A percentile compares a stretch with the other conserved stretches of the same genome.
These are phyloP conservation scores for Lanzia echinophila DNA, from an alignment of 2,329 filamentous ascomycete species.

Conservation along the genomic window DNA sequence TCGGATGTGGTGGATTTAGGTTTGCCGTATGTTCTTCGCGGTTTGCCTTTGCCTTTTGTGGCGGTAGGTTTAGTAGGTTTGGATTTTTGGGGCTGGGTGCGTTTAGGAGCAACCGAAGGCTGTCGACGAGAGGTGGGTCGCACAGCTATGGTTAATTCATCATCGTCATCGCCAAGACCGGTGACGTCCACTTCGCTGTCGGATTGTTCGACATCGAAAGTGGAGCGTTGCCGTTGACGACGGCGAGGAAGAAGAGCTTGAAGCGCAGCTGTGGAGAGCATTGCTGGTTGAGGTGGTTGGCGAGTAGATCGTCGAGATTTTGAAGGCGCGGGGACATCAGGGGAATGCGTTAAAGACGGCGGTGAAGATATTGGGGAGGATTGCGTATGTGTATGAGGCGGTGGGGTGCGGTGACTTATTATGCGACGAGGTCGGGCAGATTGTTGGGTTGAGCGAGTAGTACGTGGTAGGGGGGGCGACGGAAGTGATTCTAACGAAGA, in stretches of 20 bases:
- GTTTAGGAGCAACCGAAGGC: neutral
- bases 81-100: conserved; percentile 11
- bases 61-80: conserved; percentile 14
- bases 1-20: conserved; percentile 41
- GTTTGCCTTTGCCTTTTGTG: conserved; percentile 18
- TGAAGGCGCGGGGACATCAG: conserved; percentile 36
- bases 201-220: conserved; percentile 38
- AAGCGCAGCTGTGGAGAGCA: conserved; percentile 31
- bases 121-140: conserved; percentile 10
- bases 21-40: conserved; percentile 38
- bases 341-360: conserved; percentile 60
- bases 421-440: conserved; percentile 19
- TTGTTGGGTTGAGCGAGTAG: conserved; percentile 5
- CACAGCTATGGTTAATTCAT: conserved; percentile 43
- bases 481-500: conserved; percentile 16
- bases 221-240: conserved; percentile 26
- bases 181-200: conserved; percentile 42
- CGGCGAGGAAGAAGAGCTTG: conserved; percentile 32
- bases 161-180: conserved; percentile 45
- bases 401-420: conserved; percentile 24
- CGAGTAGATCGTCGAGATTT: conserved; percentile 10
- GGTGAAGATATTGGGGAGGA: conserved; percentile 46
- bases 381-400: conserved; percentile 11
- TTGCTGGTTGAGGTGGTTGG: conserved; percentile 20
- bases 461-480: conserved; percentile 16